phyloP scores from a whole-genome alignment of 2,329 filamentous ascomycete species.

The Pezicula rhizophila region DNA sequence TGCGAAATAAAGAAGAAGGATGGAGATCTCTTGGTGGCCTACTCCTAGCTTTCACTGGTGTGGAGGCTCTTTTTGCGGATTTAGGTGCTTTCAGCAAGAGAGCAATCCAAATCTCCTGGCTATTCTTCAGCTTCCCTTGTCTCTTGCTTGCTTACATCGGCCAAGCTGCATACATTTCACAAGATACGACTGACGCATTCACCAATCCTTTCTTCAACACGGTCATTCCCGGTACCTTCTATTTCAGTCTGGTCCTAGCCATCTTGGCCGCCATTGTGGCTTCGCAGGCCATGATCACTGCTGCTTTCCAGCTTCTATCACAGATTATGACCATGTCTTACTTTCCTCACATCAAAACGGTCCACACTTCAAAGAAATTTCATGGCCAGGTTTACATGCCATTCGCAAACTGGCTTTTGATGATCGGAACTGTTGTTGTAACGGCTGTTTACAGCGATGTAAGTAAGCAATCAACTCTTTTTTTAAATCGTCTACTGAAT shows the following conservation, averaged over 20 bases:
- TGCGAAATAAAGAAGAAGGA: slow-evolving; percentile 50
- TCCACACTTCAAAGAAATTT: slow-evolving; percentile 64
- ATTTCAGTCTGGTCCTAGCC: slow-evolving; percentile 62
- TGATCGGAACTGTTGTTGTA: slow-evolving; percentile 69
- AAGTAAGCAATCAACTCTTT: slow-evolving; percentile 16
- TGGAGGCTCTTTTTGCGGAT: slow-evolving; percentile 75
- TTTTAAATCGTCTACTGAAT: background rate
- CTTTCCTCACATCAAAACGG: slow-evolving; percentile 68
- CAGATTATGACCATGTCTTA: slow-evolving; percentile 68
- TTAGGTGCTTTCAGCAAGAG: slow-evolving; percentile 66
- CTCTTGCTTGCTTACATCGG: slow-evolving; percentile 44
- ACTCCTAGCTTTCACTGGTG: slow-evolving; percentile 68
- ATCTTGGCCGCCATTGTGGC: slow-evolving; percentile 69
- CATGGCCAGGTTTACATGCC: slow-evolving; percentile 75
- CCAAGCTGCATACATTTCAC: slow-evolving; percentile 67
- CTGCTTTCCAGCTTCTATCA: slow-evolving; percentile 60
- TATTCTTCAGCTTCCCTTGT: slow-evolving; percentile 63
- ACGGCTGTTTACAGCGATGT: slow-evolving; percentile 68
- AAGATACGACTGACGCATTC: slow-evolving; percentile 48
- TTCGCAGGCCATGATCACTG: slow-evolving; percentile 73
- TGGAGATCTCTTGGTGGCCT: slow-evolving; percentile 67
- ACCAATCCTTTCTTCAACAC: slow-evolving; percentile 70
- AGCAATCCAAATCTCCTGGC: slow-evolving; percentile 69
- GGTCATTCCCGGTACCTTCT: slow-evolving; percentile 61
- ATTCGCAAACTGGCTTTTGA: slow-evolving; percentile 69